Conservation (phyloP, 148 eudicot species). For the Cornus controversa region DNA sequence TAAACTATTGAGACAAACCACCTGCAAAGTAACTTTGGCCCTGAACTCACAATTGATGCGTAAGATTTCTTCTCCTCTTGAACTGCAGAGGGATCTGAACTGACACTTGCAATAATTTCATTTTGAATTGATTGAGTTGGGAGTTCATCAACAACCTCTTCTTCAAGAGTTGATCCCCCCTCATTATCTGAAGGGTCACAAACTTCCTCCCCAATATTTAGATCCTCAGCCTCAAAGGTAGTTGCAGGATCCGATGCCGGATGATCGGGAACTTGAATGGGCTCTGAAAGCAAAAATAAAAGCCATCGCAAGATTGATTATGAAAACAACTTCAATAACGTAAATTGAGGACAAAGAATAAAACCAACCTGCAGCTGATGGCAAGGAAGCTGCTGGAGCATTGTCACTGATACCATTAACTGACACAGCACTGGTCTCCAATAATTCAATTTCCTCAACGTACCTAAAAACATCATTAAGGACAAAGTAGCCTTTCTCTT, state of each 20-base stretch:
- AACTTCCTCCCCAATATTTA: constrained; percentile 48
- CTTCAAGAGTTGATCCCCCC: constrained; percentile 42
- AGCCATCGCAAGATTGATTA: constrained; percentile 10
- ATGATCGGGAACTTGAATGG: constrained; percentile 28
- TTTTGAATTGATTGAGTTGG: constrained; percentile 33
- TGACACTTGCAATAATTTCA: constrained; percentile 23
- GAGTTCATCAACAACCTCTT: constrained; percentile 47
- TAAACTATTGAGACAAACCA: not conserved
- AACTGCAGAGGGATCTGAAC: constrained; percentile 36
- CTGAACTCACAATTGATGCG: constrained; percentile 62
- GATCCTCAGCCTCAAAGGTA: constrained; percentile 40
- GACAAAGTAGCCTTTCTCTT: constrained; percentile 85
- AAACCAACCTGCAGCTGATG: constrained; percentile 39
- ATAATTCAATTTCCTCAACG: constrained; percentile 37
- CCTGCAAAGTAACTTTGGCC: constrained; percentile 3
- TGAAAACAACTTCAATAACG: constrained; percentile 4
- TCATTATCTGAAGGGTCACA: constrained; percentile 57
- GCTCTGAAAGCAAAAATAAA: constrained; percentile 41
- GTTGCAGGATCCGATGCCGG: constrained; percentile 26
- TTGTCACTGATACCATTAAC: constrained; percentile 24
- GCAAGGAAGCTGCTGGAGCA: constrained; percentile 24
- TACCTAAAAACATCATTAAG: constrained; percentile 80
- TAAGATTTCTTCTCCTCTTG: constrained; percentile 62
- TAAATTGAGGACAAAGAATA: not conserved
- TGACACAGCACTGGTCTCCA: constrained; percentile 18